Percentiles rank a stretch among this genome's conserved stretches.
Evolutionary conservation across 2,329 filamentous ascomycete species (phyloP).

Genomic region (Elsinoe necatrix): DNA sequence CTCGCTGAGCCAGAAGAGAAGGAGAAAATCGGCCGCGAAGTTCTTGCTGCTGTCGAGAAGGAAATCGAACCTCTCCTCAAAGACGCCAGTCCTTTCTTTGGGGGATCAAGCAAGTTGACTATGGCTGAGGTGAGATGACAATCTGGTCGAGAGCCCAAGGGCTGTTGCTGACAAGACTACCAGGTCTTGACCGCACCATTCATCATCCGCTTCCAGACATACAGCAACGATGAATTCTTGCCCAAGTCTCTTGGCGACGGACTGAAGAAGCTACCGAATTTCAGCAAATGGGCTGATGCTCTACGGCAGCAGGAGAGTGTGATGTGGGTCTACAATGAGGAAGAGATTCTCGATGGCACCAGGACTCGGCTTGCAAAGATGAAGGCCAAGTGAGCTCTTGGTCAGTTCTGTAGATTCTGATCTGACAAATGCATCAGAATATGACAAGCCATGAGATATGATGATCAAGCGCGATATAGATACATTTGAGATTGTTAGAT

Average conservation of each 20-base stretch:
- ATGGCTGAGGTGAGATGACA: constrained; percentile 57
- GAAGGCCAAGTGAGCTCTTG: constrained; percentile 22
- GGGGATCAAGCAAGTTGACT: constrained; percentile 48
- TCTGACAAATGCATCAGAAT: not conserved
- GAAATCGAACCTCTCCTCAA: constrained; percentile 65
- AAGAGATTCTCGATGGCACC: constrained; percentile 46
- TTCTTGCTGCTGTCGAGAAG: constrained; percentile 52
- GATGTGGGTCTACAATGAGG: constrained; percentile 52
- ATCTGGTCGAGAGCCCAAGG: not conserved
- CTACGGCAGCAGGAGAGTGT: constrained; percentile 48
- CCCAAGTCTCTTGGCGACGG: constrained; percentile 39
- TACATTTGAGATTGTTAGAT: too few species aligned
- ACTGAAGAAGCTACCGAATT: constrained; percentile 20
- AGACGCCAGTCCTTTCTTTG: constrained; percentile 39
- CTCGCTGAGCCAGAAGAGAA: constrained; percentile 40
- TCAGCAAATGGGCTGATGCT: constrained; percentile 26
- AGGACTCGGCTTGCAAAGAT: constrained; percentile 35
- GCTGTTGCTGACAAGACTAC: constrained; percentile 27
- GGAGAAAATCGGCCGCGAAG: constrained; percentile 40
- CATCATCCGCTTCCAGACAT: constrained; percentile 50
- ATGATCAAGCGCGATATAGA: not conserved
- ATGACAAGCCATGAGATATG: not conserved
- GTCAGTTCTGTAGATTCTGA: not conserved
- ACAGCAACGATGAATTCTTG: constrained; percentile 45
- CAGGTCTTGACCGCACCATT: constrained; percentile 48